Evolutionary conservation across 2,329 filamentous ascomycete genomes (phyloP), one percentile per base, ranked within the genome.

Genomic region (Pseudopithomyces maydicus): DNA sequence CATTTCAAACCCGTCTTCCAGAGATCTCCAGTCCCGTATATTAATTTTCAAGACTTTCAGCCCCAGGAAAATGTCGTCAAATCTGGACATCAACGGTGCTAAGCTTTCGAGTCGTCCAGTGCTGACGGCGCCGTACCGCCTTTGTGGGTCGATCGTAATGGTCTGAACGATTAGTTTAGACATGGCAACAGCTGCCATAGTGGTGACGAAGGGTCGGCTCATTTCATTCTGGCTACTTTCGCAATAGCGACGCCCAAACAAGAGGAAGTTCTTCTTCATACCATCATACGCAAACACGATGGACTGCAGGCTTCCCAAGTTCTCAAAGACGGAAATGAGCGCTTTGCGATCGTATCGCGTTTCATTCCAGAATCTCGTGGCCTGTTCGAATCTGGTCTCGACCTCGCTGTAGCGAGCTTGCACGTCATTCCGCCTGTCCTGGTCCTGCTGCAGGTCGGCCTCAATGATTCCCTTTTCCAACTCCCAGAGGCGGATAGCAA

Each of bases 1-100:
- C 8, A 68, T 59, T 36, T 66, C 62, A 22, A 73, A 72, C 0
- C 70, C 68, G 1, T 56, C 52, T 14, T 71, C 66, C 0, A 58
- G 62, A 15, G 53, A 44, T n/a, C 71, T 60, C 64, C 69, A 69
- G 43, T 73, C 71, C 11, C 71, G 58, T 14, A 73, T 55, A n/a
- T 67, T 63, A 11, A 74, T 52, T 22, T 62, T 56, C 7, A 66
- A 39, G 22, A 33, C 49, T n/a, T 57, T 43, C n/a, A 66, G 46
- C 3, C 57, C 45, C 14, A 56, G 41, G 19, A 66, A 62, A 1
- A 56, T 54, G 5, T 36, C 46, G 29, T 58, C 54, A 22, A 58
- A 58, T 12, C 29, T 54, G 17, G 55, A 42, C 12, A 66, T 51
- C 14, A 53, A 15, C 1, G 57, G 62, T 5, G 62, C 59, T 2